These are phyloP conservation scores for Plantago ovata DNA, from an alignment of 257 asterid species.

Conservation along the genomic window DNA sequence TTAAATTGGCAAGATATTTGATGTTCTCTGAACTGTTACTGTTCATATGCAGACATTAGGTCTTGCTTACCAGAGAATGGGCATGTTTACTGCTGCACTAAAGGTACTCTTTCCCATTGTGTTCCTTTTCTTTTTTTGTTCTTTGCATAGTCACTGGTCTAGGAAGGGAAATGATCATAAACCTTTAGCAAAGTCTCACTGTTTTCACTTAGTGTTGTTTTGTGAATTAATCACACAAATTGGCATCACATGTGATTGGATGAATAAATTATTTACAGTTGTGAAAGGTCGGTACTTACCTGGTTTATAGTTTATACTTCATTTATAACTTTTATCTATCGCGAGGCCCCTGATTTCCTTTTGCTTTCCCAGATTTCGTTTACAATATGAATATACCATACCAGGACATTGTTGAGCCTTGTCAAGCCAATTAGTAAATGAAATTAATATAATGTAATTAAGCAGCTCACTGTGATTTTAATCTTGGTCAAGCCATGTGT, in stretches of 20 bases:
- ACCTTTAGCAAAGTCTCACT: slow-evolving; percentile 3
- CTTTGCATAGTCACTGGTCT: background rate
- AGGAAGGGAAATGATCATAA: background rate
- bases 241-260: slow-evolving; percentile 6
- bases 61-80: slow-evolving; percentile 88
- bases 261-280: background rate
- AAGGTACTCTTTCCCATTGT: slow-evolving; percentile 47
- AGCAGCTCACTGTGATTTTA: slow-evolving; percentile 7
- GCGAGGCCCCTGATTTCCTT: background rate
- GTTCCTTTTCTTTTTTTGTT: background rate
- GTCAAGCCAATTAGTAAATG: background rate
- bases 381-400: too few species aligned
- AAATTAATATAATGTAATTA: background rate
- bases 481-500: slow-evolving; percentile 16
- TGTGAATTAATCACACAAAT: background rate
- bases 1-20: slow-evolving; percentile 2
- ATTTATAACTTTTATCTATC: background rate
- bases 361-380: too few species aligned
- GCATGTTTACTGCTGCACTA: slow-evolving; percentile 96
- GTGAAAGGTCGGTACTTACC: slow-evolving; percentile 16
- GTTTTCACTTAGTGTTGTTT: background rate
- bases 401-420: too few species aligned
- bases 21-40: slow-evolving; percentile 14
- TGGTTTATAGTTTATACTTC: background rate
- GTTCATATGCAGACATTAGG: slow-evolving; percentile 67